Percentiles rank a stretch among this genome's conserved stretches.
phyloP scores from a whole-genome alignment of 169 alveolate species.

The Plasmodium coatneyi region DNA sequence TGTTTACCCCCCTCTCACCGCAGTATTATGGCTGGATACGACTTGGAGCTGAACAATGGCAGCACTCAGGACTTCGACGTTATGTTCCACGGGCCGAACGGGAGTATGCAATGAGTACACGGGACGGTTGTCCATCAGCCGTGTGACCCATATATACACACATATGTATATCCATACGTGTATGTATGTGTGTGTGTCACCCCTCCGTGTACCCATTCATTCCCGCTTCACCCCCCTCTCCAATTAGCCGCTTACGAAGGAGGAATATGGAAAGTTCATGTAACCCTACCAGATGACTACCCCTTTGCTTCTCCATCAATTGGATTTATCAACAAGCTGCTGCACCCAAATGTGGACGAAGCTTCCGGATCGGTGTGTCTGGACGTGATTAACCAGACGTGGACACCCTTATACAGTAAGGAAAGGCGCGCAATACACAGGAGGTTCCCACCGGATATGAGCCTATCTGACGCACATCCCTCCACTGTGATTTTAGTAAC shows the following conservation, averaged over 20 bases:
- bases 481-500: neutral
- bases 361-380: slow-evolving; percentile 97
- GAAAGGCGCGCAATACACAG: neutral
- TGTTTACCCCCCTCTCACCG: neutral
- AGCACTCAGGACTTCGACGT: slow-evolving; percentile 86
- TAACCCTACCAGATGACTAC: slow-evolving; percentile 96
- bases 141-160: neutral
- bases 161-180: neutral
- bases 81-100: slow-evolving; percentile 86
- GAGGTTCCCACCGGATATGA: neutral
- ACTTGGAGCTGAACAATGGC: slow-evolving; percentile 84
- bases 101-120: slow-evolving; percentile 74
- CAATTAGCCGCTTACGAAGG: slow-evolving; percentile 89
- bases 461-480: neutral
- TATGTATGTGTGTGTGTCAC: neutral
- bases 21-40: slow-evolving; percentile 87
- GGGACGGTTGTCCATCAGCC: neutral
- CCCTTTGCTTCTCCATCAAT: slow-evolving; percentile 98
- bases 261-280: slow-evolving; percentile 92
- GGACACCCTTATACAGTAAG: slow-evolving; percentile 96
- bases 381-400: slow-evolving; percentile 97
- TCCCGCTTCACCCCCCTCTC: neutral
- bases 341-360: slow-evolving; percentile 97
- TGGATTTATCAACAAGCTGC: slow-evolving; percentile 94
- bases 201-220: neutral